Percentiles rank a stretch among this genome's conserved stretches.
phyloP scores from a whole-genome alignment of 176 grass and related monocot genomes.

The Eragrostis curvula region DNA sequence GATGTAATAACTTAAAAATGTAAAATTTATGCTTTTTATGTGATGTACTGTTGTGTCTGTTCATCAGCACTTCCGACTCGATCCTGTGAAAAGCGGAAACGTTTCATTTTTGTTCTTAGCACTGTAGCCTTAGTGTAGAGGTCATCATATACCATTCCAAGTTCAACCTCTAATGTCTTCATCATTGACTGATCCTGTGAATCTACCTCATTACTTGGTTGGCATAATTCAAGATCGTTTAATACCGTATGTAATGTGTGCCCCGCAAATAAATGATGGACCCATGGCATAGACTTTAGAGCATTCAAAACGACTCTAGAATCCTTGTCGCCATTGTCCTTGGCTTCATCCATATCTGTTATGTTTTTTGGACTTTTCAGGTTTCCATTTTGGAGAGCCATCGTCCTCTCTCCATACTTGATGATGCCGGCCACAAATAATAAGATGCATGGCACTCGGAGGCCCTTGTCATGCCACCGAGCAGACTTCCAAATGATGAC shows the following conservation, averaged over 20 bases:
- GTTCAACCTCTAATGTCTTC: neutral
- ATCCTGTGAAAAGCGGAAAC: too few species aligned
- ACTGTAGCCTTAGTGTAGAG: slow-evolving; percentile 7
- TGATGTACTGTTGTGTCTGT: too few species aligned
- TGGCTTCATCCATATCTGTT: neutral
- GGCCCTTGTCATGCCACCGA: neutral
- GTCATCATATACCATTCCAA: slow-evolving; percentile 6
- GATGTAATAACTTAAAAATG: too few species aligned
- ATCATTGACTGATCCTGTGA: neutral
- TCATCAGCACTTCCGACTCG: too few species aligned
- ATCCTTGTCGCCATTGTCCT: too few species aligned
- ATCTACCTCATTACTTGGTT: too few species aligned
- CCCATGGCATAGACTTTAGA: too few species aligned
- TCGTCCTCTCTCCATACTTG: slow-evolving; percentile 12
- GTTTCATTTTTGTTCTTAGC: neutral
- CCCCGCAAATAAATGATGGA: too few species aligned
- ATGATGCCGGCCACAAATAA: neutral
- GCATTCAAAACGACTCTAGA: too few species aligned
- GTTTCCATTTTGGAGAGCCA: neutral
- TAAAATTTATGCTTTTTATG: too few species aligned
- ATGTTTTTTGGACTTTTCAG: neutral
- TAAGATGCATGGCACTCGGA: neutral
- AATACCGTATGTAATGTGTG: too few species aligned
- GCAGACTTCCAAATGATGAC: neutral
- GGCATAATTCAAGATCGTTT: too few species aligned